Evolutionary conservation across 176 grass and related monocot genomes (phyloP).

Genomic region (Ensete ventricosum): DNA sequence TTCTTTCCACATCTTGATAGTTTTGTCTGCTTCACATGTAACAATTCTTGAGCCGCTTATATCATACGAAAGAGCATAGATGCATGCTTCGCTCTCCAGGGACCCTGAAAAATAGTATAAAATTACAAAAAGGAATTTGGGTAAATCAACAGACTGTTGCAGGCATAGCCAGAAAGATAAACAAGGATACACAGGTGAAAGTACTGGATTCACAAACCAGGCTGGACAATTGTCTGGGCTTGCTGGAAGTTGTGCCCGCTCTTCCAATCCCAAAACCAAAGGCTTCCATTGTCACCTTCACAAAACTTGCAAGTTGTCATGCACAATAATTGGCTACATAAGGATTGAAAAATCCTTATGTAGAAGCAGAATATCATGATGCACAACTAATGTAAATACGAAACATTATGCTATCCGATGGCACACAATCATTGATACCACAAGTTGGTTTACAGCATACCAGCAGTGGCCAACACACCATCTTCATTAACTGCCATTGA

Average conservation of each 20-base stretch:
- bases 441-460: constrained; percentile 24
- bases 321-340: no score
- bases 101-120: constrained; percentile 47
- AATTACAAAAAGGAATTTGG: background rate
- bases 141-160: no score
- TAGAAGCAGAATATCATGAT: background rate
- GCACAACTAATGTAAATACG: background rate
- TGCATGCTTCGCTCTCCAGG: constrained; percentile 90
- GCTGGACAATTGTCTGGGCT: constrained; percentile 89
- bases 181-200: background rate
- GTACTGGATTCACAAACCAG: constrained; percentile 35
- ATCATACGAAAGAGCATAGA: constrained; percentile 89
- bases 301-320: background rate
- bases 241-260: constrained; percentile 99
- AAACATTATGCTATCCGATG: background rate
- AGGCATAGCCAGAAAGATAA: no score
- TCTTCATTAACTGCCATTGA: constrained; percentile 98
- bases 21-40: constrained; percentile 88
- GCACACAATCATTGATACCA: background rate
- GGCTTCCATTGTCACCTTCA: constrained; percentile 95
- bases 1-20: constrained; percentile 99
- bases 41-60: constrained; percentile 75
- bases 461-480: constrained; percentile 84
- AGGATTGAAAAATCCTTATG: no score
- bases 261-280: constrained; percentile 99